Percentiles rank a stretch among this genome's conserved stretches.
Evolutionary conservation across 345 rosid species (phyloP).

Genomic region (Linum tenue): DNA sequence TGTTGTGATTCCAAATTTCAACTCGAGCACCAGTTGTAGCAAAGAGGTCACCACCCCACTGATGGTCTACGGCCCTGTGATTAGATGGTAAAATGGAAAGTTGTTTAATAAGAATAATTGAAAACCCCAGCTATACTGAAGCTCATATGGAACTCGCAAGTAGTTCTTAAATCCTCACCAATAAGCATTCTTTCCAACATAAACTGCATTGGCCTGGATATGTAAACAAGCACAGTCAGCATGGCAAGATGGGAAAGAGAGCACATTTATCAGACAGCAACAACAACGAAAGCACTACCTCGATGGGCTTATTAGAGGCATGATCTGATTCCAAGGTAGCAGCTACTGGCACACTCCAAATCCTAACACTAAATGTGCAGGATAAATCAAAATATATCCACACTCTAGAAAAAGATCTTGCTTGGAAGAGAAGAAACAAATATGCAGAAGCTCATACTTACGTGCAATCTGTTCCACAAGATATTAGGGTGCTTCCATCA

Average conservation of each 20-base stretch:
- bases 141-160: neutral
- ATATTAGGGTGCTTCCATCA: constrained; percentile 66
- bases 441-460: constrained; percentile 27
- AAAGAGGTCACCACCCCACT: constrained; percentile 79
- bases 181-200: constrained; percentile 74
- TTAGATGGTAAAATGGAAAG: constrained; percentile 2
- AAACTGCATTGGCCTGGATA: constrained; percentile 61
- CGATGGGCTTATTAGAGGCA: constrained; percentile 29
- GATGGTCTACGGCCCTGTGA: constrained; percentile 89
- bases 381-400: neutral
- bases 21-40: constrained; percentile 93
- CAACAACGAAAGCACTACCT: constrained; percentile 34
- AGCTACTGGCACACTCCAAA: constrained; percentile 88
- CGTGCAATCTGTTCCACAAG: constrained; percentile 91
- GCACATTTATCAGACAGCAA: neutral
- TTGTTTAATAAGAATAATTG: neutral
- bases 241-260: constrained; percentile 6
- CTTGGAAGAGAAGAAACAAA: neutral
- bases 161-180: constrained; percentile 35
- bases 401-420: neutral
- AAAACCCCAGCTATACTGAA: neutral
- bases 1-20: constrained; percentile 91
- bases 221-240: constrained; percentile 15
- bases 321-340: constrained; percentile 37
- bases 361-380: constrained; percentile 52